Conservation (phyloP, 139 green algal species). For the Diplosphaera chodatii region DNA sequence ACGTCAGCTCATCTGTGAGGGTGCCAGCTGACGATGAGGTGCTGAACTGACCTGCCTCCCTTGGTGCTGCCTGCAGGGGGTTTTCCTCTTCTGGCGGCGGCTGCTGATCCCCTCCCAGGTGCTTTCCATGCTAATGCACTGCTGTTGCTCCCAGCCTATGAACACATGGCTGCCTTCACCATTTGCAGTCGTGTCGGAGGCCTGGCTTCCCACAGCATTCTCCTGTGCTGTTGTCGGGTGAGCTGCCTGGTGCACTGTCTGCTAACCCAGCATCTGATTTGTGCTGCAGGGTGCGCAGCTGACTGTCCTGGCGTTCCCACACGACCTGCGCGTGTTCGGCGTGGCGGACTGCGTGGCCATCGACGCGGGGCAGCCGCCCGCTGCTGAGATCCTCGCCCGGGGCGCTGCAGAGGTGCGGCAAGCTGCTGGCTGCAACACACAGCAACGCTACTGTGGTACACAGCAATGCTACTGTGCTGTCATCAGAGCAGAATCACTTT, state of each 20-base stretch:
- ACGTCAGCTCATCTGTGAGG: too few species aligned
- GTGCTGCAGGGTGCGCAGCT: background rate
- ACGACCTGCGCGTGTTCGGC: background rate
- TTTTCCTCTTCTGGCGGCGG: background rate
- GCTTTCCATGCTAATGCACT: too few species aligned
- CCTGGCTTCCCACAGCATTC: too few species aligned
- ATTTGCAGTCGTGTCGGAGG: too few species aligned
- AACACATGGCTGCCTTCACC: background rate
- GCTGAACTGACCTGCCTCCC: too few species aligned
- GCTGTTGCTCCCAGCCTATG: too few species aligned
- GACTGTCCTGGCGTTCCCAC: background rate
- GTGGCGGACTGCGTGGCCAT: background rate
- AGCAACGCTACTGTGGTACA: too few species aligned
- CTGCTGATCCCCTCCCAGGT: background rate
- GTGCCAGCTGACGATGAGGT: too few species aligned
- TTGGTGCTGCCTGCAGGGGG: background rate
- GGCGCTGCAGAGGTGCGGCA: background rate
- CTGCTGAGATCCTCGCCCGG: background rate
- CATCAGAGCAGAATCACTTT: too few species aligned
- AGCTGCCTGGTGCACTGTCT: background rate
- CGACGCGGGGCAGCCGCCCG: background rate
- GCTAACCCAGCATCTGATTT: background rate
- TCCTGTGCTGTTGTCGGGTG: too few species aligned
- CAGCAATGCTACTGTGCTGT: too few species aligned
- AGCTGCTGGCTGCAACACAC: too few species aligned